Evolutionary conservation across 306 rosid genomes (phyloP), one percentile per base, ranked within the genome.

Genomic region (Spatholobus suberectus): DNA sequence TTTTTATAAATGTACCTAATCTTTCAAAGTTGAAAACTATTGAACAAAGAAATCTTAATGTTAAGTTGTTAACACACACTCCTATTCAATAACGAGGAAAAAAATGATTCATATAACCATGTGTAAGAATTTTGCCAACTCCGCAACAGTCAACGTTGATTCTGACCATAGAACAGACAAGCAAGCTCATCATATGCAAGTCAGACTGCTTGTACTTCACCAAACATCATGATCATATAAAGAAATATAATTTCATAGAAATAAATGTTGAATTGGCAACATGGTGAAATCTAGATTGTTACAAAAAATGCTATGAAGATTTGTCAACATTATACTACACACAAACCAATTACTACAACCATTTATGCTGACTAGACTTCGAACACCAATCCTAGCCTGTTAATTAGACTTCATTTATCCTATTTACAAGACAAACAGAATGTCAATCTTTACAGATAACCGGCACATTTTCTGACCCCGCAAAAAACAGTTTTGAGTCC

Each of bases 201-300:
- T 70, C 54, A 54, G 65, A 76, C 41, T n/a, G 44, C 55, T 20
- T 1, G 47, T 40, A 83, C 55, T 55, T 54, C 12, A 62, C 55
- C 68, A 24, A 43, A 23, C 73, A 79, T 58, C 37, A 41, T 20
- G 49, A 82, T 38, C 78, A 67, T 68, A 35, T 46, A 70, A 49
- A 83, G 35, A 55, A 75, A 70, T 44, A 21, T 43, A 69, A 81
- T 70, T 77, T 62, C 26, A 75, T n/a, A 51, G 12, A 80, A 76
- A 86, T 79, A 86, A 74, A 70, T 41, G 62, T 75, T 69, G 37
- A 70, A 23, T 10, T 52, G 61, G 55, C 78, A 83, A 54, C 69
- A 75, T 8, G 27, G 44, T 32, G 51, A 83, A 79, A 41, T 75
- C 40, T 51, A 70, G 3, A 54, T 34, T 44, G 18, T 59, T 63